Evolutionary conservation across 805 yeast species (phyloP), one percentile per base, ranked within the genome.

Genomic region (Yarrowia bubula): DNA sequence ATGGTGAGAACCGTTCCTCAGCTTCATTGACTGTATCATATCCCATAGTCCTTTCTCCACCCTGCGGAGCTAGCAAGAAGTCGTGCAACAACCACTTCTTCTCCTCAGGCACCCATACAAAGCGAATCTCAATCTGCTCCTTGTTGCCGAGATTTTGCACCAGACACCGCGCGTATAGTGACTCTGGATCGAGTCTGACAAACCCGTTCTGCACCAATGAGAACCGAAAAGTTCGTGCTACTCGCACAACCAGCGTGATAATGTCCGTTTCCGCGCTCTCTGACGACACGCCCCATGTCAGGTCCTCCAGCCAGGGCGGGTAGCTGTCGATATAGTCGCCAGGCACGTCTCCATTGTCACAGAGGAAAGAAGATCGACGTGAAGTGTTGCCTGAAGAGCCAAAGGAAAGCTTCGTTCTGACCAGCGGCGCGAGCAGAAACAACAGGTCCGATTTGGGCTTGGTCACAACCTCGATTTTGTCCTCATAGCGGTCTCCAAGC

Each of bases 41-140:
- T 2, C 64, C 64, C 64, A 58, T 43, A 6, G 50, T 44, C 5
- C 35, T 31, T 17, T 43, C 64, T 39, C 43, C 51, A 1, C 43
- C 64, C 11, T 31, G 22, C 1, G 61, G 61, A 4, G 42, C 51
- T 2, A n/a, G 35, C 1, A 58, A 33, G 8, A 58, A 43, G 43
- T 58, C 64, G 18, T 58, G 64, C 9, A 58, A 13, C 14, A 58
- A 43, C 64, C 64, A 58, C n/a, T 43, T 44, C 14, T 33, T 33
- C 43, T 58, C 64, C 22, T 58, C 64, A 10, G 51, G 51, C 2
- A 58, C 51, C 64, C 64, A 58, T n/a, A 35, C 50, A n/a, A 58
- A 58, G 8, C 64, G 50, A 2, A 58, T 7, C 18, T 58, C 64
- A 7, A 58, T 18, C 42, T 43, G 64, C 42, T 58, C 64, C 31